Evolutionary conservation across 148 eudicot genomes (phyloP), one percentile per base, ranked within the genome.

Genomic region (Silene uniflora): DNA sequence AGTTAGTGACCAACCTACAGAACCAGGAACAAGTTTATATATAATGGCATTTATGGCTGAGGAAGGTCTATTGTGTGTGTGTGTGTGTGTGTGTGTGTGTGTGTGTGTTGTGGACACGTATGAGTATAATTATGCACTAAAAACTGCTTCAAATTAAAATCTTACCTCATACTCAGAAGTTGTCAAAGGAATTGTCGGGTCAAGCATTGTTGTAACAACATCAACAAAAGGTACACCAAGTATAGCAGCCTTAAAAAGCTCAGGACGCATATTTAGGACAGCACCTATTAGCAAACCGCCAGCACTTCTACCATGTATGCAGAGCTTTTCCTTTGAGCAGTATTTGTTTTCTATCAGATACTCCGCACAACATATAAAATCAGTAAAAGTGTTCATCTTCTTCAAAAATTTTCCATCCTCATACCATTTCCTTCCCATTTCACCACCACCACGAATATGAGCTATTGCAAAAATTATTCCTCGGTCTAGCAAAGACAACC

Each of bases 281-380:
- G 93, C 89, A 82, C 98, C 98, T 64, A 94, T 85, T 75, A 94
- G 93, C 91, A 94, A 85, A 47, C 98, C 98, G 55, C 98, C 98
- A 39, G 98, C 97, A 86, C 98, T 91, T 84, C 97, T 85, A 73
- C 98, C 97, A 68, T 87, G 79, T 49, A 94, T 90, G 87, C 91
- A 88, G 72, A 94, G 81, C 81, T 90, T 94, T 82, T 94, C 98
- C 81, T 90, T 94, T 64, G 89, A 83, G 78, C 97, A 89, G 72
- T 88, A 94, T 69, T 88, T 94, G 52, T 86, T 91, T 68, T 89
- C 89, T 73, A 91, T 85, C 72, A 91, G 80, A 85, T 85, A 86
- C 86, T 94, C 96, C 0, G 96, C 90, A 75, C 88, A 88, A 71
- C 89, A 80, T 68, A 94, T 90, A 81, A 94, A 94, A 86, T 94